phyloP scores from a whole-genome alignment of 768 basidiomycete genomes.

The Naganishia onofrii region DNA sequence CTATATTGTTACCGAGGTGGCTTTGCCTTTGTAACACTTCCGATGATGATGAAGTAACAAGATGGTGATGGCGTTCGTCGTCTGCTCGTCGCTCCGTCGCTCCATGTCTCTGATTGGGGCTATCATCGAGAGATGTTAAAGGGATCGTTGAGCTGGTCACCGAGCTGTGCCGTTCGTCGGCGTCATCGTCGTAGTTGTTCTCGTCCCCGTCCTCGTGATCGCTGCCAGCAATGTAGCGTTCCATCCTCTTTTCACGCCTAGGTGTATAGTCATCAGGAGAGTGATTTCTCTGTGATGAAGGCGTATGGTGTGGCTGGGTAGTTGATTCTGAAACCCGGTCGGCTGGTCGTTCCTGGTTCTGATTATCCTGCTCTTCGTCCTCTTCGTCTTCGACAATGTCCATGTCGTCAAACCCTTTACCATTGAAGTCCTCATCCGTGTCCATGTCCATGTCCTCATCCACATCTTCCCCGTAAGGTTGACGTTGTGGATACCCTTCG shows the following conservation, averaged over 20 bases:
- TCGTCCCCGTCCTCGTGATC: not conserved
- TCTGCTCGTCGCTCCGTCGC: not conserved
- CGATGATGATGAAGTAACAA: not conserved
- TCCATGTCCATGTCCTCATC: conserved; percentile 8
- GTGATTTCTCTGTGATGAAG: not conserved
- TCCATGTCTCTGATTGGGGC: conserved; percentile 11
- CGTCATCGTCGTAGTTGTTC: conserved; percentile 1
- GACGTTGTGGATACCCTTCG: no score
- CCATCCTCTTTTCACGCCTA: not conserved
- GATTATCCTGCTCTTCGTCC: not conserved
- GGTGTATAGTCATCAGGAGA: not conserved
- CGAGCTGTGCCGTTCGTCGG: conserved; percentile 17
- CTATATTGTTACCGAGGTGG: not conserved
- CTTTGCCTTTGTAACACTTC: not conserved
- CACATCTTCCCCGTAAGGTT: no score
- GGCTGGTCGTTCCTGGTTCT: not conserved
- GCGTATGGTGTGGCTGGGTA: not conserved
- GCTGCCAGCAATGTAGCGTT: not conserved
- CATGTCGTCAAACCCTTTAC: not conserved
- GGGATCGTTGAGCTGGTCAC: conserved; percentile 18
- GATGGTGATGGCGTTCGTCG: not conserved
- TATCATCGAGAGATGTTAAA: conserved; percentile 16
- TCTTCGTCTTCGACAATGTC: conserved; percentile 4
- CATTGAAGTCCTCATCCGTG: not conserved
- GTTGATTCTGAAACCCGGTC: conserved; percentile 13